A percentile compares a stretch with the other conserved stretches of the same genome.
These are phyloP conservation scores for Trichoderma guizhouense DNA, from an alignment of 2,329 filamentous ascomycete genomes.

Conservation along the genomic window DNA sequence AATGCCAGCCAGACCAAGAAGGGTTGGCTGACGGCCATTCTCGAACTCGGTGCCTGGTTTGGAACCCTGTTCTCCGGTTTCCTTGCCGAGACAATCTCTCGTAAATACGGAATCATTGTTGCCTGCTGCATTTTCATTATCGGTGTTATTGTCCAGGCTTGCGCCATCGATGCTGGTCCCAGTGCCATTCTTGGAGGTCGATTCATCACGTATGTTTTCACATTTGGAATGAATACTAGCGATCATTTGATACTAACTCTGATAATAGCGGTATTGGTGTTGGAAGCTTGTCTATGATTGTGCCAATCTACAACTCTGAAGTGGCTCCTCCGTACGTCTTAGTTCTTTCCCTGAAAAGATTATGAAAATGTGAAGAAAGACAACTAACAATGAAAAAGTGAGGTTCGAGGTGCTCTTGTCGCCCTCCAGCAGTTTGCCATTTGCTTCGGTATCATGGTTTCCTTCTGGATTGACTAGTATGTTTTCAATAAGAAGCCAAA, in stretches of 20 bases:
- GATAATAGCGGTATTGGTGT: slow-evolving; percentile 59
- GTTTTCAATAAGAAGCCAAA: neutral
- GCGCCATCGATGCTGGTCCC: slow-evolving; percentile 50
- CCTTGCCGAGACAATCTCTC: slow-evolving; percentile 64
- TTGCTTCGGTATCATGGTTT: slow-evolving; percentile 62
- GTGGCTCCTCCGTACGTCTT: slow-evolving; percentile 38
- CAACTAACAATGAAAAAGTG: neutral
- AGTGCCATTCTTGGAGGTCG: slow-evolving; percentile 65
- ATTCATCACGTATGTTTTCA: slow-evolving; percentile 57
- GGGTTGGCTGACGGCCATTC: slow-evolving; percentile 62
- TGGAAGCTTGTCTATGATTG: slow-evolving; percentile 65
- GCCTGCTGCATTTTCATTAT: slow-evolving; percentile 65
- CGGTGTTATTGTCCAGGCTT: slow-evolving; percentile 66
- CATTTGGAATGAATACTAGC: too few relatives aligned
- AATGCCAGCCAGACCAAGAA: slow-evolving; percentile 51
- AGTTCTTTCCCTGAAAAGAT: neutral
- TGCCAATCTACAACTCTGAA: slow-evolving; percentile 53
- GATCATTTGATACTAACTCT: neutral
- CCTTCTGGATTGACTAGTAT: slow-evolving; percentile 59
- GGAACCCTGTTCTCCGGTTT: slow-evolving; percentile 68
- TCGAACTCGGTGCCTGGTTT: slow-evolving; percentile 76
- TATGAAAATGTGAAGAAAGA: neutral
- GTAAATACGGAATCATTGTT: slow-evolving; percentile 67
- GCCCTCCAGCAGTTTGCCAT: slow-evolving; percentile 52
- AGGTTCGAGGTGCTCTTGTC: slow-evolving; percentile 41